Conservation (phyloP, 768 basidiomycete genomes). For the Auriculariales sp. region DNA sequence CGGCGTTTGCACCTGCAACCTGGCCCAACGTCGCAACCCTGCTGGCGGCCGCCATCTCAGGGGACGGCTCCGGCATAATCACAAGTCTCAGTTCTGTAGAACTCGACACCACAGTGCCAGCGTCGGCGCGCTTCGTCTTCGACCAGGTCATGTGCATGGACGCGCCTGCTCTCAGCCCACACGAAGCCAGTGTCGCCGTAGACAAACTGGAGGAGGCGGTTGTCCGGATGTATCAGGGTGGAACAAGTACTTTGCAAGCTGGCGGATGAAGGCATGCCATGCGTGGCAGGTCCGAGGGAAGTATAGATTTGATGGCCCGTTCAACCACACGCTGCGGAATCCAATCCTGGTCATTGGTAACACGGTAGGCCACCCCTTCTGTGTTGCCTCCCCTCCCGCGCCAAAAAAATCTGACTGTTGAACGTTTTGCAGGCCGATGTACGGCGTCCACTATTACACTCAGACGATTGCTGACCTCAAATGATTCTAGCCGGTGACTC, state of each 20-base stretch:
- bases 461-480: neutral
- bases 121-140: conserved; percentile 11
- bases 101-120: conserved; percentile 6
- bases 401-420: conserved; percentile 3
- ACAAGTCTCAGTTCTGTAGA: conserved; percentile 8
- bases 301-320: conserved; percentile 11
- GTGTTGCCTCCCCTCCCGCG: neutral
- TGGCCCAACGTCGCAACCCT: conserved; percentile 12
- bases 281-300: conserved; percentile 7
- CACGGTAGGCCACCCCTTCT: too few relatives aligned
- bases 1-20: conserved; percentile 9
- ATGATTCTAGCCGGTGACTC: conserved; percentile 14
- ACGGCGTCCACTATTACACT: neutral
- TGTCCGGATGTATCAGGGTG: conserved; percentile 10
- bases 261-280: conserved; percentile 14
- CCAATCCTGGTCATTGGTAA: conserved; percentile 10
- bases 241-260: conserved; percentile 9
- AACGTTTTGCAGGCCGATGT: neutral
- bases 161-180: conserved; percentile 11
- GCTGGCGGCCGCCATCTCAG: conserved; percentile 13
- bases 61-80: conserved; percentile 13
- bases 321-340: conserved; percentile 9
- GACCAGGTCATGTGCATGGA: conserved; percentile 19
- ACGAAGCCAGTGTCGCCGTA: conserved; percentile 7
- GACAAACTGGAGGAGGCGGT: conserved; percentile 14